Base-by-base conservation (phyloP, 345 rosid species). In the Raphanus sativus region DNA sequence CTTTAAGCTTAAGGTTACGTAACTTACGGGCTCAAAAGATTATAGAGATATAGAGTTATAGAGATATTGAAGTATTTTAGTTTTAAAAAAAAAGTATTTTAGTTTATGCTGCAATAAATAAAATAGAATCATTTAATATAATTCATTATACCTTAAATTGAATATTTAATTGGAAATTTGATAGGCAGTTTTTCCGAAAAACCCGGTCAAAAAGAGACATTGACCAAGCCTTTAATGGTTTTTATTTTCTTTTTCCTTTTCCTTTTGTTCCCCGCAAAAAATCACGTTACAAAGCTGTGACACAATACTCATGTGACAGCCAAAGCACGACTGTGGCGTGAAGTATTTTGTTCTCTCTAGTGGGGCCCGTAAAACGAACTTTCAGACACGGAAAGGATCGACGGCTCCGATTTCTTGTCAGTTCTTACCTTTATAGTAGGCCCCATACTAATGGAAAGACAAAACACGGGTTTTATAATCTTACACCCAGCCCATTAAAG, bases 341-440 rank as follows among this genome's bases (percentile, higher is more conserved):
- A 24, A 50, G 52, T 73, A 62, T 34, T 10, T 4, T 58, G 42
- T n/a, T 13, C 6, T 34, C 4, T 4, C 28, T 0, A 6, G 61
- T 78, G 78, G 78, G 70, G 2, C 81, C 81, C 74, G 26, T 70
- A 13, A 70, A 78, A 78, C 73, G 62, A 71, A 78, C 63, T 78
- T 63, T 24, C 16, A 9, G 60, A 72, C 73, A 78, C 77, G 28
- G 28, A 3, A 3, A 8, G 81, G 81, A 65, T 77, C 81, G 76
- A 71, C 81, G 73, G 81, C 81, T 77, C 76, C 58, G 81, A 77
- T 71, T 33, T 42, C 55, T 32, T 71, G 81, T 77, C 81, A 71
- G 73, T 77, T 38, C 60, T 65, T 45, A 3, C 32, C 26, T 15
- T 24, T 7, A 2, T 12, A 1, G 66, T 70, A 40, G 71, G 50